These are phyloP conservation scores for Clavaria fumosa DNA, from an alignment of 768 basidiomycete species.

Conservation along the genomic window DNA sequence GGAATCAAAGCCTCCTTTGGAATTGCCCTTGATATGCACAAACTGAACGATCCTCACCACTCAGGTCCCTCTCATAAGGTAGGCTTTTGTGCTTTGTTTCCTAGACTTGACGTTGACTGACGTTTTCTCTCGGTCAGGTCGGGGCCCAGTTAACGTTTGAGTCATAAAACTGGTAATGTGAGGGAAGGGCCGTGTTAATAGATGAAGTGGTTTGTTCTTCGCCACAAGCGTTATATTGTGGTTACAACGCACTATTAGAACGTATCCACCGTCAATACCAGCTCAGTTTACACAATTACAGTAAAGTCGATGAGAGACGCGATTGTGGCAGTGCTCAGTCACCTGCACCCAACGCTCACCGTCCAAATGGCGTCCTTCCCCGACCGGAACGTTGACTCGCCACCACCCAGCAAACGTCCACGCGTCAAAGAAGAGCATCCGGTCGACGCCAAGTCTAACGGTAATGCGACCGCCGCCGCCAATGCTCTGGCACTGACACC, in stretches of 20 bases:
- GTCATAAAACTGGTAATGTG: no score
- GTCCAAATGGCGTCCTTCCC: background rate
- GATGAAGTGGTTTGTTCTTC: no score
- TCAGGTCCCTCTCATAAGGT: conserved; percentile 68
- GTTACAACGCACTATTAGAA: no score
- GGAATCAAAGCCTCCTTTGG: conserved; percentile 90
- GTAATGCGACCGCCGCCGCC: conserved; percentile 3
- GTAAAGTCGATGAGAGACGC: background rate
- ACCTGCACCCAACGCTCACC: background rate
- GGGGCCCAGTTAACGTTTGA: conserved; percentile 67
- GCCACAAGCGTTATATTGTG: no score
- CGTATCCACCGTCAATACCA: no score
- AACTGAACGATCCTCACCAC: conserved; percentile 59
- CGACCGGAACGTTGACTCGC: conserved; percentile 11
- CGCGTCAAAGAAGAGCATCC: conserved; percentile 13
- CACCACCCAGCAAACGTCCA: conserved; percentile 19
- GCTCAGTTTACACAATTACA: no score
- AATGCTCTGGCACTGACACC: no score
- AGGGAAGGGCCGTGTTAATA: no score
- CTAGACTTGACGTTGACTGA: background rate
- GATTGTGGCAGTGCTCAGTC: background rate
- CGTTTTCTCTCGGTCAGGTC: conserved; percentile 26
- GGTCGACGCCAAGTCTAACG: background rate
- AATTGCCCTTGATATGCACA: conserved; percentile 88
- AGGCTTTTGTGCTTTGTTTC: conserved; percentile 5